Evolutionary conservation across 2,329 filamentous ascomycete genomes (phyloP), one percentile per base, ranked within the genome.

Genomic region (Botrytis elliptica): DNA sequence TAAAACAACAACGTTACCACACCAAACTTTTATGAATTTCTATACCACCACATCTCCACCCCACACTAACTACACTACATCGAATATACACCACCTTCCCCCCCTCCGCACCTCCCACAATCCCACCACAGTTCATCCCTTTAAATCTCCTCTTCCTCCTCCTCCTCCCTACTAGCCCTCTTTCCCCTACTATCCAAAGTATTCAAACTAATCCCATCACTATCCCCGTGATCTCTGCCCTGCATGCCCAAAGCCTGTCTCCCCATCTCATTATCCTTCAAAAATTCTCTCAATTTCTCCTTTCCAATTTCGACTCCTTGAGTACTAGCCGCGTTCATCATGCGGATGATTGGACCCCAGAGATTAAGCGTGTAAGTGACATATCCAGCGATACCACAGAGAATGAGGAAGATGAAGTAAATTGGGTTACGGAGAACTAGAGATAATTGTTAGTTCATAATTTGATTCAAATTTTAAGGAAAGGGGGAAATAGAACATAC

Each of bases 261-360:
- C 4, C 94, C 94, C 18, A 92, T 92, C 78, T 97, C 94, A n/a
- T 91, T 93, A 79, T 89, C 92, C 84, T 95, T 93, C 74, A 98
- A 87, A 80, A 98, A 98, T 46, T 97, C 94, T 38, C 95, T 90
- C 65, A 98, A 88, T 79, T 93, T 91, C 85, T 96, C 92, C 85
- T 97, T 98, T 81, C 93, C 93, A 77, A 99, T 94, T 78, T 97
- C 94, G 44, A 97, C 80, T 12, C 93, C 96, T 84, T 99, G 96
- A 76, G 88, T 87, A 66, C 90, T 91, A 6, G 96, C 96, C 22
- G 96, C 96, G 78, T 96, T 96, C 77, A 90, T 89, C 93, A 99
- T 98, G 81, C 97, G 94, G 78, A 97, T 86, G 86, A 99, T 98
- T 0, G 96, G 96, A 0, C 96, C 96, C 85, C 97, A 95, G 25